phyloP scores from a whole-genome alignment of 2,329 filamentous ascomycete genomes.

The Scortechinia acanthostroma region DNA sequence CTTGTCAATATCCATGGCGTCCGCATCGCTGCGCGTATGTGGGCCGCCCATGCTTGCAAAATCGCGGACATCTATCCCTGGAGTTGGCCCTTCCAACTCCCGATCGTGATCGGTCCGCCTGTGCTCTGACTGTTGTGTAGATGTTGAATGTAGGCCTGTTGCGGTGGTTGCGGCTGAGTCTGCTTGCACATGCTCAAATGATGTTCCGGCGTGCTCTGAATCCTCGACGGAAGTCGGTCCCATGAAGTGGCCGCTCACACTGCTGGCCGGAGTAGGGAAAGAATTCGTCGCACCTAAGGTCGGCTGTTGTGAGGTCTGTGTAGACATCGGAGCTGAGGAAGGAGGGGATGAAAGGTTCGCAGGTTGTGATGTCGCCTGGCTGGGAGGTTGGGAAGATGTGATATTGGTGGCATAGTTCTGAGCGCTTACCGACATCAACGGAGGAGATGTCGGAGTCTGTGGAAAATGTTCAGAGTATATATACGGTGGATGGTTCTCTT shows the following conservation, averaged over 20 bases:
- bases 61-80: slow-evolving; percentile 10
- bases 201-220: neutral
- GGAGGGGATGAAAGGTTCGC: slow-evolving; percentile 27
- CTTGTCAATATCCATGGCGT: slow-evolving; percentile 28
- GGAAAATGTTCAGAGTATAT: slow-evolving; percentile 6
- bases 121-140: slow-evolving; percentile 15
- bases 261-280: slow-evolving; percentile 33
- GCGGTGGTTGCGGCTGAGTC: neutral
- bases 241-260: slow-evolving; percentile 23
- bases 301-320: slow-evolving; percentile 28
- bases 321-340: slow-evolving; percentile 28
- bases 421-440: slow-evolving; percentile 38
- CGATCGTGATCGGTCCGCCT: slow-evolving; percentile 23
- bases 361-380: slow-evolving; percentile 28
- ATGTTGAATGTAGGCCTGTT: slow-evolving; percentile 18
- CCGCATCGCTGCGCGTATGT: no score
- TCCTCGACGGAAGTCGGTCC: slow-evolving; percentile 18
- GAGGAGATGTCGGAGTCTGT: slow-evolving; percentile 25
- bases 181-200: neutral
- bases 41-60: slow-evolving; percentile 11
- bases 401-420: slow-evolving; percentile 35
- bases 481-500: slow-evolving; percentile 12
- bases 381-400: slow-evolving; percentile 31
- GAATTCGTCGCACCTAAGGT: slow-evolving; percentile 26
- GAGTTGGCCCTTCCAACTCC: slow-evolving; percentile 9